Evolutionary conservation across 371 early-diverging fungal genomes (phyloP).

Genomic region (Phascolomyces articulosus): DNA sequence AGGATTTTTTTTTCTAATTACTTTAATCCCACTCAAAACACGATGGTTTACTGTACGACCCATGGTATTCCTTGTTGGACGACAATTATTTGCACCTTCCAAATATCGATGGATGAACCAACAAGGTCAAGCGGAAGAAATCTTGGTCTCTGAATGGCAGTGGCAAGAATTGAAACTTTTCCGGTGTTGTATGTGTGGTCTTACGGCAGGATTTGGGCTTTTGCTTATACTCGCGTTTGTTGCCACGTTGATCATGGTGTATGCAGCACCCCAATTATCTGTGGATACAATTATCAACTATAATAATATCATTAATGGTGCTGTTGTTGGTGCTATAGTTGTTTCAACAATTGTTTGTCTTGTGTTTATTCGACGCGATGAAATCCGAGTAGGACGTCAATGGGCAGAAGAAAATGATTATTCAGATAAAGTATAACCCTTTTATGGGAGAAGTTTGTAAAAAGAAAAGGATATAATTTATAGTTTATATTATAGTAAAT

Average conservation of each 20-base stretch:
- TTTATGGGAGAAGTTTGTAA: no score
- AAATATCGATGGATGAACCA: slow-evolving; percentile 9
- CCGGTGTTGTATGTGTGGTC: not conserved
- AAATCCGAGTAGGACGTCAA: not conserved
- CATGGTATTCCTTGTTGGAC: slow-evolving; percentile 31
- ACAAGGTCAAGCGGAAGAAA: not conserved
- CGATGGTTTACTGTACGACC: slow-evolving; percentile 37
- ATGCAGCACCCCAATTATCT: not conserved
- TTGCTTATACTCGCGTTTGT: slow-evolving; percentile 4
- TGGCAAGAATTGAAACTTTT: no score
- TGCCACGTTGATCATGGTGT: slow-evolving; percentile 6
- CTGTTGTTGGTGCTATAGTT: not conserved
- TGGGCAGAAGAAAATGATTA: slow-evolving; percentile 7
- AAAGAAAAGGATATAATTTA: no score
- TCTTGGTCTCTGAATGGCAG: not conserved
- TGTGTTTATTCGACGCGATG: not conserved
- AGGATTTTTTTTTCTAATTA: slow-evolving; percentile 44
- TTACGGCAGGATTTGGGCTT: not conserved
- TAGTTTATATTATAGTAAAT: no score
- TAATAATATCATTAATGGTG: slow-evolving; percentile 4
- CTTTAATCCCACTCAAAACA: slow-evolving; percentile 45
- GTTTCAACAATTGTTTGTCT: not conserved
- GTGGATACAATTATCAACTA: not conserved
- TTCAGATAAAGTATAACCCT: no score
- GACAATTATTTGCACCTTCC: slow-evolving; percentile 32